Evolutionary conservation across 2,329 filamentous ascomycete species (phyloP).

Genomic region (Botryotinia narcissicola): DNA sequence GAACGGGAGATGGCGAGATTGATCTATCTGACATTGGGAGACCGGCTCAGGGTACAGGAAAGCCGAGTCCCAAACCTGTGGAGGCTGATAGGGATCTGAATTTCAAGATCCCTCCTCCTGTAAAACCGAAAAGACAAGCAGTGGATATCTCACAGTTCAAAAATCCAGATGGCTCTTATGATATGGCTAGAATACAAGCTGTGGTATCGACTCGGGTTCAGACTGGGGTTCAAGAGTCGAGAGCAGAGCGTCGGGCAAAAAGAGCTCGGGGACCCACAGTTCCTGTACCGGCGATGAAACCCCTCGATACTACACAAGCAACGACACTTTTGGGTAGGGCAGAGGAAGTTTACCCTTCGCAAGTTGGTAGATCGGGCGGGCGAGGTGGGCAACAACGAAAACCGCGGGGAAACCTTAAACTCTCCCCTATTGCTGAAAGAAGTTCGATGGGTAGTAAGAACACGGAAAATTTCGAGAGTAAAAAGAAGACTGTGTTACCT

Average conservation of each 20-base stretch:
- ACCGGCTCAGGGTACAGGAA: neutral
- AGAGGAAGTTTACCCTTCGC: neutral
- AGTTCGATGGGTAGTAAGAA: neutral
- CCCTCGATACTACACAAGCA: neutral
- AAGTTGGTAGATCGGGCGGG: neutral
- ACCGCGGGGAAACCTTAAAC: neutral
- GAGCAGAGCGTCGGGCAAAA: neutral
- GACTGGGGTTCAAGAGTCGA: neutral
- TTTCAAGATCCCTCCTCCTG: neutral
- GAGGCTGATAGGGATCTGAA: neutral
- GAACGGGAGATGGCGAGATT: neutral
- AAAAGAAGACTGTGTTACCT: neutral
- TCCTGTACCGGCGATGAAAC: neutral
- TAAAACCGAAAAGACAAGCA: too few species aligned
- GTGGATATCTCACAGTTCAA: neutral
- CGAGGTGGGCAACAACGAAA: neutral
- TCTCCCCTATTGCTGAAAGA: neutral
- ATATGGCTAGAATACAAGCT: neutral
- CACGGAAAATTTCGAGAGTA: neutral
- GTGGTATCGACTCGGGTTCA: neutral
- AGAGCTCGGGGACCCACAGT: neutral
- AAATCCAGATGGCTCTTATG: neutral
- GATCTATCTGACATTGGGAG: neutral
- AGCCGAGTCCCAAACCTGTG: neutral
- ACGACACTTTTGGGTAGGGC: neutral